Conservation (phyloP, 345 rosid species). For the Mangifera indica region DNA sequence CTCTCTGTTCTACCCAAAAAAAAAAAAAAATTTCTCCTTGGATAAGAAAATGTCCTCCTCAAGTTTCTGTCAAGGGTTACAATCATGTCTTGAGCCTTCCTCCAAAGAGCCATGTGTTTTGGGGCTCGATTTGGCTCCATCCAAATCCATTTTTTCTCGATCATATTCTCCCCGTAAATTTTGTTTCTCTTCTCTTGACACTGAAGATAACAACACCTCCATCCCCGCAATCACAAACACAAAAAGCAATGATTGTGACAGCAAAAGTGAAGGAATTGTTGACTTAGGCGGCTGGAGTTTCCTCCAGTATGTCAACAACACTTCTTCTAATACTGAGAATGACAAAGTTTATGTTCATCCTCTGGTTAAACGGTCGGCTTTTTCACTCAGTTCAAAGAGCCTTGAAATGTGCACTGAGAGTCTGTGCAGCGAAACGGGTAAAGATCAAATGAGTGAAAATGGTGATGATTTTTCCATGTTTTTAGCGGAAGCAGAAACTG, state of each 20-base stretch:
- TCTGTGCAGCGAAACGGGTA: slow-evolving; percentile 80
- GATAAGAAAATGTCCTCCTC: slow-evolving; percentile 40
- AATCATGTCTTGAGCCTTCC: slow-evolving; percentile 49
- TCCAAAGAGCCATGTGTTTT: slow-evolving; percentile 33
- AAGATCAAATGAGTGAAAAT: slow-evolving; percentile 26
- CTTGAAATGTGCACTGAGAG: slow-evolving; percentile 89
- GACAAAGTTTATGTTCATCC: slow-evolving; percentile 54
- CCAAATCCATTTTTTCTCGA: slow-evolving; percentile 11
- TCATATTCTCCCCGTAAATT: background rate
- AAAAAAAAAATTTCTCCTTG: background rate
- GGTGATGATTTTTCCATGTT: slow-evolving; percentile 33
- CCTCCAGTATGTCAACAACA: slow-evolving; percentile 39
- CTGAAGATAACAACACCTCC: slow-evolving; percentile 14
- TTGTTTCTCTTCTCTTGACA: slow-evolving; percentile 3
- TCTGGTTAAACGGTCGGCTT: slow-evolving; percentile 40
- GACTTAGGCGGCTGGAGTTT: slow-evolving; percentile 55
- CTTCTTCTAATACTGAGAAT: slow-evolving; percentile 12
- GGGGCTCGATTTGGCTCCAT: slow-evolving; percentile 42
- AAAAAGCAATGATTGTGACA: slow-evolving; percentile 15
- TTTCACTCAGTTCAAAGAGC: slow-evolving; percentile 57
- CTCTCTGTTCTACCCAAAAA: background rate
- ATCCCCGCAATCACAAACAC: slow-evolving; percentile 2
- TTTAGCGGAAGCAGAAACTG: slow-evolving; percentile 22
- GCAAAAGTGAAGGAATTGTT: background rate
- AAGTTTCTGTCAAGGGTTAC: slow-evolving; percentile 45